phyloP scores from a whole-genome alignment of 1,284 basidiomycete species.

The Pascua sp. region DNA sequence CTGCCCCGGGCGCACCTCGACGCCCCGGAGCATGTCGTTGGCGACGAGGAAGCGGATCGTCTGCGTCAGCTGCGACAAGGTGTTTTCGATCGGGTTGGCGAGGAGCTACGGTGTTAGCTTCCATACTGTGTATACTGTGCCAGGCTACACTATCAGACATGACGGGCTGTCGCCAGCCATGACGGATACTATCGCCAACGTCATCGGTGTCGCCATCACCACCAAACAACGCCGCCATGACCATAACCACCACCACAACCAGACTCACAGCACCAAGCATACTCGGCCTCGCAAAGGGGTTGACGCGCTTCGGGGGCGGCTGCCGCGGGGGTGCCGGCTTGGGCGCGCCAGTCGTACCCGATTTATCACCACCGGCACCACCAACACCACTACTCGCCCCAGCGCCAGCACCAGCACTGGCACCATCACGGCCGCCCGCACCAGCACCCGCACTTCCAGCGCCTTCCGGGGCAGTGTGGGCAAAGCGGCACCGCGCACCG shows the following conservation, averaged over 20 bases:
- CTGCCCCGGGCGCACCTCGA: slow-evolving; percentile 78
- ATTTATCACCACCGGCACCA: background rate
- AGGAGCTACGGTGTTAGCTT: slow-evolving; percentile 50
- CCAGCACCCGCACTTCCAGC: background rate
- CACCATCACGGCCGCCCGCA: too few species aligned
- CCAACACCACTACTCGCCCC: too few species aligned
- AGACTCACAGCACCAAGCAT: slow-evolving; percentile 68
- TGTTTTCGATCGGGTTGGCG: slow-evolving; percentile 80
- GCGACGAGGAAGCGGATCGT: slow-evolving; percentile 88
- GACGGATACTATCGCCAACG: too few species aligned
- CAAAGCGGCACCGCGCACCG: slow-evolving; percentile 35
- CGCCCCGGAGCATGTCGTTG: slow-evolving; percentile 80
- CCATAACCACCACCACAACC: too few species aligned
- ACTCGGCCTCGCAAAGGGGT: slow-evolving; percentile 67
- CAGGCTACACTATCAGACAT: too few species aligned
- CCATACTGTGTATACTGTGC: too few species aligned
- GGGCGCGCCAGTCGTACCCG: slow-evolving; percentile 2
- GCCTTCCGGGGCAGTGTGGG: slow-evolving; percentile 22
- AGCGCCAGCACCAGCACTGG: background rate
- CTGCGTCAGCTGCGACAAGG: slow-evolving; percentile 88
- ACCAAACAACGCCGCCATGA: too few species aligned
- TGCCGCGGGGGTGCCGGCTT: slow-evolving; percentile 46
- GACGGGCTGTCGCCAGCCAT: too few species aligned
- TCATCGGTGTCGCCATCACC: too few species aligned
- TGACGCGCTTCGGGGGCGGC: slow-evolving; percentile 58